Evolutionary conservation across 1,284 basidiomycete genomes (phyloP).

Genomic region (Naganishia sp.): DNA sequence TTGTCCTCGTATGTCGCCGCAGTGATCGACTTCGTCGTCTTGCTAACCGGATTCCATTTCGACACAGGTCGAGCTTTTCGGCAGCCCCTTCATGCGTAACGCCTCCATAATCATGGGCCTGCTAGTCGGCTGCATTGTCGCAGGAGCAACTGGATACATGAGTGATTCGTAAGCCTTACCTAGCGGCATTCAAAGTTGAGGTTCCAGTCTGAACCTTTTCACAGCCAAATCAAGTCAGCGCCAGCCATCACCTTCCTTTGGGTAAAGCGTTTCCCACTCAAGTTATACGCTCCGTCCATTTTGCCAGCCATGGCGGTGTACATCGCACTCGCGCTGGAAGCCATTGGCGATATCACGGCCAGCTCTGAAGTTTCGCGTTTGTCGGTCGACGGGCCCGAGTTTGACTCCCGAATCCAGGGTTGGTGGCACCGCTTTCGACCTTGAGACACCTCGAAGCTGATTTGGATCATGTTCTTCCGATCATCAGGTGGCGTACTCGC

Average conservation of each 20-base stretch:
- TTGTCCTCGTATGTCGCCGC: slow-evolving; percentile 47
- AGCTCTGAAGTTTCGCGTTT: slow-evolving; percentile 77
- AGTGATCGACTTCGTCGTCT: not conserved
- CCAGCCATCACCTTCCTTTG: slow-evolving; percentile 79
- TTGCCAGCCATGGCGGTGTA: slow-evolving; percentile 81
- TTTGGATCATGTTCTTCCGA: slow-evolving; percentile 42
- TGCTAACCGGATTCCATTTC: not conserved
- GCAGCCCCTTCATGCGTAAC: slow-evolving; percentile 67
- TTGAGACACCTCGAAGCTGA: too few relatives aligned
- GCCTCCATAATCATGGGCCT: slow-evolving; percentile 52
- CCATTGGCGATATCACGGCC: slow-evolving; percentile 63
- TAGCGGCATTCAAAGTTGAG: not conserved
- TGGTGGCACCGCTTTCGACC: not conserved
- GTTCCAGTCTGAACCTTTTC: not conserved
- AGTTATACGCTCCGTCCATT: slow-evolving; percentile 77
- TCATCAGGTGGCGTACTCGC: slow-evolving; percentile 67
- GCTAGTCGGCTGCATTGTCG: slow-evolving; percentile 71
- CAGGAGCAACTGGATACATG: slow-evolving; percentile 73
- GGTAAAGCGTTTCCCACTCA: slow-evolving; percentile 69
- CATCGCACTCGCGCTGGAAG: slow-evolving; percentile 54
- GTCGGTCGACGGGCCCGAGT: slow-evolving; percentile 60
- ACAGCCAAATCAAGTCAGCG: slow-evolving; percentile 62
- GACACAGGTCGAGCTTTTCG: slow-evolving; percentile 50
- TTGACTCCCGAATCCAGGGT: slow-evolving; percentile 34
- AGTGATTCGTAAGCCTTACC: slow-evolving; percentile 50